Conservation (phyloP, 2,329 filamentous ascomycete genomes). For the Colletotrichum liriopes region DNA sequence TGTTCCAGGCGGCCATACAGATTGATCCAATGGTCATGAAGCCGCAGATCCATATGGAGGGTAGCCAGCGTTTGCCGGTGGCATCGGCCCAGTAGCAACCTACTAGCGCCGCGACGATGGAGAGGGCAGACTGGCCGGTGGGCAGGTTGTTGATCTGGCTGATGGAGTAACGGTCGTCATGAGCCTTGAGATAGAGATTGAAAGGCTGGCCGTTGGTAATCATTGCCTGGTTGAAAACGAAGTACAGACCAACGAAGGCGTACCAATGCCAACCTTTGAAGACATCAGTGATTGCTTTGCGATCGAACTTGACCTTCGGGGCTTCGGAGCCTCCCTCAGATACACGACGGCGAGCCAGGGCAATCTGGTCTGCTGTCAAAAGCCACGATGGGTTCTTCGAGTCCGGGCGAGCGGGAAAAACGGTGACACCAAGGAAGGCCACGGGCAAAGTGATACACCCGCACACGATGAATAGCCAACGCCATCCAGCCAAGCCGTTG, state of each 20-base stretch:
- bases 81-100: constrained; percentile 75
- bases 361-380: constrained; percentile 48
- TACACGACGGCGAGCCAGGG: constrained; percentile 48
- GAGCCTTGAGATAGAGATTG: constrained; percentile 63
- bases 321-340: constrained; percentile 48
- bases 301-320: constrained; percentile 51
- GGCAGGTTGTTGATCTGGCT: constrained; percentile 71
- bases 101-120: constrained; percentile 70
- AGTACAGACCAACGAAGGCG: constrained; percentile 54
- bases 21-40: constrained; percentile 25
- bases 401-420: constrained; percentile 48
- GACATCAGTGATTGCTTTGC: constrained; percentile 55
- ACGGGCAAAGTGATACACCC: constrained; percentile 38
- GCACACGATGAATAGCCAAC: constrained; percentile 42
- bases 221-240: constrained; percentile 65
- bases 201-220: constrained; percentile 55
- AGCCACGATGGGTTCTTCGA: constrained; percentile 50
- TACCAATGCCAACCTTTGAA: constrained; percentile 57
- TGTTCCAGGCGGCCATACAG: constrained; percentile 69
- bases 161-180: constrained; percentile 60
- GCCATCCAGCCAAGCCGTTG: constrained; percentile 35
- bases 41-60: constrained; percentile 27
- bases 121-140: constrained; percentile 69
- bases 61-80: constrained; percentile 75
- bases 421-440: constrained; percentile 26